A percentile compares a stretch with the other conserved stretches of the same genome.
Evolutionary conservation across 2,329 filamentous ascomycete genomes (phyloP).

Genomic region (Claviceps spartinae): DNA sequence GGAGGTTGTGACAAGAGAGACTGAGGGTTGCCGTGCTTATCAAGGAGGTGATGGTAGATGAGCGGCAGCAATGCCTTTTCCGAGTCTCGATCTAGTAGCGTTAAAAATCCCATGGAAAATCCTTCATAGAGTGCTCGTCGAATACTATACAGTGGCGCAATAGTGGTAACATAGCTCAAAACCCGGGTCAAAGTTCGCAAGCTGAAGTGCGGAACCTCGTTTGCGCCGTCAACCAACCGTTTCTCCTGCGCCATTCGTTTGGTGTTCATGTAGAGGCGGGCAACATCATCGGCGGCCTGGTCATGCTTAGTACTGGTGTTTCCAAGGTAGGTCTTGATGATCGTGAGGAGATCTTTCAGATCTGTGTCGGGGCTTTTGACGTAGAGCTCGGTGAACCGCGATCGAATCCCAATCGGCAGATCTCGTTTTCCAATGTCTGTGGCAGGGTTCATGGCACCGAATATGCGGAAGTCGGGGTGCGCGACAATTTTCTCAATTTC

Average conservation of each 20-base stretch:
- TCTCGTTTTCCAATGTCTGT: constrained; percentile 96
- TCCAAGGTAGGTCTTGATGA: constrained; percentile 80
- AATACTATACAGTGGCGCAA: constrained; percentile 71
- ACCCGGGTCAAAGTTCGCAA: constrained; percentile 85
- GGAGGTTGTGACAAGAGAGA: constrained; percentile 68
- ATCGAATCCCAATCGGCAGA: constrained; percentile 74
- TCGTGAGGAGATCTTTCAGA: constrained; percentile 69
- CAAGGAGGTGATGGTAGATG: constrained; percentile 68
- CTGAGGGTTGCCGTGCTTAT: constrained; percentile 50
- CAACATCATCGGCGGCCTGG: constrained; percentile 65
- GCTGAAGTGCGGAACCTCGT: constrained; percentile 94
- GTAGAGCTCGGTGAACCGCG: constrained; percentile 90
- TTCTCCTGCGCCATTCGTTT: constrained; percentile 72
- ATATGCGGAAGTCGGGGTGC: constrained; percentile 87
- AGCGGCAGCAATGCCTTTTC: constrained; percentile 66
- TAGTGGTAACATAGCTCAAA: constrained; percentile 74
- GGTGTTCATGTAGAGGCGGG: constrained; percentile 75
- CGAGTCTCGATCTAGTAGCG: constrained; percentile 69
- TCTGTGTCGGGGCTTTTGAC: constrained; percentile 83
- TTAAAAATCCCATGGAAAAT: constrained; percentile 96
- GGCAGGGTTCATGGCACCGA: constrained; percentile 97
- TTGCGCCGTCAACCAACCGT: constrained; percentile 75
- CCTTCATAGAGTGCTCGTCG: constrained; percentile 84
- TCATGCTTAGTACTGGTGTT: constrained; percentile 57
- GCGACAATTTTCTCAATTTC: constrained; percentile 82